Conservation (phyloP, 768 basidiomycete species). For the Guyanaporus albipodus region DNA sequence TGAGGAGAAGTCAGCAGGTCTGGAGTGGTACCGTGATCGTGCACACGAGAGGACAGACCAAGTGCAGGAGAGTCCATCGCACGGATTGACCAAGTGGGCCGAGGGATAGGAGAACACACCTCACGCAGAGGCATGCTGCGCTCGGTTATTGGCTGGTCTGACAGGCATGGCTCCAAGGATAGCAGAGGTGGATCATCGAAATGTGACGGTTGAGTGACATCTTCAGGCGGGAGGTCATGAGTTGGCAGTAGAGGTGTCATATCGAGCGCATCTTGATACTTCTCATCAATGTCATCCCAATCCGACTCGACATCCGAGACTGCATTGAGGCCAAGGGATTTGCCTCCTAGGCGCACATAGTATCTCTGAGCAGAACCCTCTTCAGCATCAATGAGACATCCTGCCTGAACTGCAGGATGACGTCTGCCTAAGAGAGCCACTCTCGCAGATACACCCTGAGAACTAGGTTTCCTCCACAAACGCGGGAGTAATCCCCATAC, state of each 20-base stretch:
- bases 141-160: slow-evolving; percentile 11
- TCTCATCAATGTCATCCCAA: slow-evolving; percentile 26
- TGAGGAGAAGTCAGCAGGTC: slow-evolving; percentile 18
- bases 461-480: slow-evolving; percentile 8
- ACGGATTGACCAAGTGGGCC: slow-evolving; percentile 31
- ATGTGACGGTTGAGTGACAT: slow-evolving; percentile 6
- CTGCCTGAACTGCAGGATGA: slow-evolving; percentile 1
- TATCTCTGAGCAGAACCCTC: slow-evolving; percentile 1
- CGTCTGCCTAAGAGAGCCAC: background rate
- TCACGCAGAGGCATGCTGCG: slow-evolving; percentile 10
- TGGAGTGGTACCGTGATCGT: slow-evolving; percentile 1
- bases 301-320: slow-evolving; percentile 23
- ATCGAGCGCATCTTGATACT: slow-evolving; percentile 31
- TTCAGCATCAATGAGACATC: slow-evolving; percentile 1
- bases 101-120: slow-evolving; percentile 4
- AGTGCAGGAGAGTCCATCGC: slow-evolving; percentile 23
- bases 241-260: slow-evolving; percentile 17
- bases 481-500: slow-evolving; percentile 24
- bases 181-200: slow-evolving; percentile 12
- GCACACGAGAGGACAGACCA: slow-evolving; percentile 12
- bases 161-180: background rate
- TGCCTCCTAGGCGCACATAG: slow-evolving; percentile 1
- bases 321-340: slow-evolving; percentile 5
- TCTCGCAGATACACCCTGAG: background rate
- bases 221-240: slow-evolving; percentile 20